Percentiles rank a stretch among this genome's conserved stretches.
Conservation (phyloP, 176 grass and related monocot species). For the Tillandsia fasciculata region DNA sequence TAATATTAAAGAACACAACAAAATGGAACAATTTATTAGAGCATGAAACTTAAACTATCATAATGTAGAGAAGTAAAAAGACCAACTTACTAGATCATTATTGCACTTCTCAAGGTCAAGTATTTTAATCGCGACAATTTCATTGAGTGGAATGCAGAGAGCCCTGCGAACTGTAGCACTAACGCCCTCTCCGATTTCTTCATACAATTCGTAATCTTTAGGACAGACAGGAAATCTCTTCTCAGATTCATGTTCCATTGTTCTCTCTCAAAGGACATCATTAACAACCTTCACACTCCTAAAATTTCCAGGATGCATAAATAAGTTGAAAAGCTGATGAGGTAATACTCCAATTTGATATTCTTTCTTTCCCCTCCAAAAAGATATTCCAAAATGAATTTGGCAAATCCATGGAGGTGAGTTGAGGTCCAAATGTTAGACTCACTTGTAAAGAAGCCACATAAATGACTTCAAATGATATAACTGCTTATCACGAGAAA, state of each 20-base stretch:
- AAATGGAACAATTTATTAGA: conserved; percentile 1
- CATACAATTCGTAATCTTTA: conserved; percentile 84
- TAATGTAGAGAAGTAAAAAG: conserved; percentile 5
- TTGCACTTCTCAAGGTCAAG: conserved; percentile 96
- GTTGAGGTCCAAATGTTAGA: not conserved
- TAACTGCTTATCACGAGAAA: not conserved
- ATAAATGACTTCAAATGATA: not conserved
- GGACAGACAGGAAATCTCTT: conserved; percentile 56
- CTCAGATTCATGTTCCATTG: conserved; percentile 28
- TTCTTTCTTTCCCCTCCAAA: not conserved
- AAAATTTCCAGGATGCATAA: conserved; percentile 18
- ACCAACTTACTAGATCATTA: conserved; percentile 67
- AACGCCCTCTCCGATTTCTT: conserved; percentile 95
- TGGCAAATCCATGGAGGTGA: not conserved
- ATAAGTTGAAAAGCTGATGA: conserved; percentile 12
- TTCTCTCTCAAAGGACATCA: conserved; percentile 30
- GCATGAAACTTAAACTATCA: conserved; percentile 12
- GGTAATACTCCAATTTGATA: not conserved
- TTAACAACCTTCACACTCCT: conserved; percentile 10
- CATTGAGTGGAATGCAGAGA: conserved; percentile 67
- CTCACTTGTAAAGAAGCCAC: not conserved
- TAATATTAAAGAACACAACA: not conserved
- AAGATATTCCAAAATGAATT: not conserved
- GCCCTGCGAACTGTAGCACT: conserved; percentile 88
- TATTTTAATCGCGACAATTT: conserved; percentile 89